phyloP scores from a whole-genome alignment of 2,329 filamentous ascomycete genomes.

The Aspergillus terreus region DNA sequence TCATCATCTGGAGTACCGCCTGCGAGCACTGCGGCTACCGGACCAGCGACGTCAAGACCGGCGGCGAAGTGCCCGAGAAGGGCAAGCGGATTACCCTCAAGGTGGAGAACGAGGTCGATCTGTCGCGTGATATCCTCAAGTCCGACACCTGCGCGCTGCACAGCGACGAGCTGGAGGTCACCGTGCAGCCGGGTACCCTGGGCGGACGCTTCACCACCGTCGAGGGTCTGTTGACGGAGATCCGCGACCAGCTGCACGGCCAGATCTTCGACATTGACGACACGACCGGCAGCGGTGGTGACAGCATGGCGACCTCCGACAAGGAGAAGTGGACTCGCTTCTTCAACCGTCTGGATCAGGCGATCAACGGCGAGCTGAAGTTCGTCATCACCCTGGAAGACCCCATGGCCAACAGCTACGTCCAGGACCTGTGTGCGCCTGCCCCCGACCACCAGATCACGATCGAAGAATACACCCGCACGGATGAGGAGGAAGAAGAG shows the following conservation, averaged over 20 bases:
- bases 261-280: slow-evolving; percentile 79
- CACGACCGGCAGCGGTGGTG: slow-evolving; percentile 59
- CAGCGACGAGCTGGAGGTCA: slow-evolving; percentile 81
- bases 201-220: slow-evolving; percentile 96
- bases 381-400: slow-evolving; percentile 84
- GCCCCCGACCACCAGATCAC: slow-evolving; percentile 81
- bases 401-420: slow-evolving; percentile 86
- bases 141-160: slow-evolving; percentile 85
- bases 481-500: slow-evolving; percentile 89
- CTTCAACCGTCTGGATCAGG: slow-evolving; percentile 70
- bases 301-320: slow-evolving; percentile 67
- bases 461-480: slow-evolving; percentile 78
- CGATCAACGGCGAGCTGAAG: slow-evolving; percentile 73
- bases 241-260: slow-evolving; percentile 80
- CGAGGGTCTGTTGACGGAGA: slow-evolving; percentile 87
- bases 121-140: slow-evolving; percentile 92
- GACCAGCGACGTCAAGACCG: slow-evolving; percentile 96
- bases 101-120: slow-evolving; percentile 66
- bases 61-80: slow-evolving; percentile 81
- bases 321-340: slow-evolving; percentile 75
- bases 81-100: slow-evolving; percentile 78
- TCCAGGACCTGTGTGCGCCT: slow-evolving; percentile 77
- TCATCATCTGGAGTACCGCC: slow-evolving; percentile 90
- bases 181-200: slow-evolving; percentile 88
- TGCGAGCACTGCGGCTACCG: slow-evolving; percentile 91